Base-by-base conservation (phyloP, 164 flowering plant genomes). In the Sextonia rubra region DNA sequence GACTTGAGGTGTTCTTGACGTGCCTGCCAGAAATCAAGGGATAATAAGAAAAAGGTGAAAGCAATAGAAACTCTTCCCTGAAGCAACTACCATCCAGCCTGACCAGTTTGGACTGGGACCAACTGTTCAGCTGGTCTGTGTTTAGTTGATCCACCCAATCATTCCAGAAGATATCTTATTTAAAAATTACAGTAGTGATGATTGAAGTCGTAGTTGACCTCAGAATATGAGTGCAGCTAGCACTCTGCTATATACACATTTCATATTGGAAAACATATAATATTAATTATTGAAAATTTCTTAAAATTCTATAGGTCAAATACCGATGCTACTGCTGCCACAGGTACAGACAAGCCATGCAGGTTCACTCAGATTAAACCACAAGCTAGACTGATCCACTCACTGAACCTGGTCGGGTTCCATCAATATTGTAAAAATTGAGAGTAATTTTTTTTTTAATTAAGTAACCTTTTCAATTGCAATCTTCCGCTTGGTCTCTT, bases 1-100 rank as follows among this genome's bases (percentile, higher is more conserved):
- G 97, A 91, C 79, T 89, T 88, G 32, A 96, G 85, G 68, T 93
- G 97, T 66, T 96, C 99, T 82, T 93, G 99, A 4, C 98, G 98
- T 76, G 90, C 98, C 99, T 96, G 76, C 69, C 82, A 75, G 72
- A 70, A 47, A 49, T 29, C 24, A 17, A 62, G 69, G 23, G 22
- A 29, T 37, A 47, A 72, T 32, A 62, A 47, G 30, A 25, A 23
- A 22, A 61, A 70, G 27, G 23, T 70, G 64, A 32, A 56, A 37
- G 48, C 73, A 71, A 66, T 56, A 67, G 32, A 72, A 75, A 49
- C 20, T 20, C 27, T 37, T 24, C 58, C 3, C 5, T 52, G 5
- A 52, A 52, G 6, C 3, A 18, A 52, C n/a, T 20, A 52, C 17
- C 58, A 52, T 52, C 58, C 58, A 52, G n/a, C 17, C 58, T 52